Evolutionary conservation across 768 basidiomycete genomes (phyloP).

Genomic region (Paxillus ammoniavirescens): DNA sequence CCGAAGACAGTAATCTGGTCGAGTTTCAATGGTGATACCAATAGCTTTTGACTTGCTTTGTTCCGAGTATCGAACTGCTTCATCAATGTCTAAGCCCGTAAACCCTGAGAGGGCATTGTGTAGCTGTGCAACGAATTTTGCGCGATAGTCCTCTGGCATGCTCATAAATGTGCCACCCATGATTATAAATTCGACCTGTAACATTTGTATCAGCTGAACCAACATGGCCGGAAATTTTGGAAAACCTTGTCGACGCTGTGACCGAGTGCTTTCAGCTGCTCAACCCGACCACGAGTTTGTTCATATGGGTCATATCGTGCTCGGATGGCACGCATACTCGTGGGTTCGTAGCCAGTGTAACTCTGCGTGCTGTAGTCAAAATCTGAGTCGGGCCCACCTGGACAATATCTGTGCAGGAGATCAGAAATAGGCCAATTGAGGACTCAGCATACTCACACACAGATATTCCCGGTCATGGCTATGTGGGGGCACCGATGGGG

Average conservation of each 20-base stretch:
- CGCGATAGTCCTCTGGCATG: slow-evolving; percentile 95
- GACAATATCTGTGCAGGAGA: slow-evolving; percentile 71
- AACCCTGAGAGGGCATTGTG: slow-evolving; percentile 97
- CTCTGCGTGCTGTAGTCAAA: slow-evolving; percentile 99
- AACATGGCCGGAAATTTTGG: background rate
- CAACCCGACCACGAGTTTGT: slow-evolving; percentile 91
- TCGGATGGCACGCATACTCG: slow-evolving; percentile 98
- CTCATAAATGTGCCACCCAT: slow-evolving; percentile 99
- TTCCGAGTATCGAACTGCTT: slow-evolving; percentile 96
- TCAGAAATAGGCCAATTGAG: background rate
- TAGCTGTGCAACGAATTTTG: slow-evolving; percentile 90
- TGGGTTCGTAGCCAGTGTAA: slow-evolving; percentile 94
- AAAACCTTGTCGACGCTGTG: slow-evolving; percentile 95
- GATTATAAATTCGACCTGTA: slow-evolving; percentile 83
- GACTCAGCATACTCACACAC: slow-evolving; percentile 63
- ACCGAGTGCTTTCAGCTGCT: slow-evolving; percentile 93
- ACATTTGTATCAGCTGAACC: background rate
- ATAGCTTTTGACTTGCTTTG: slow-evolving; percentile 98
- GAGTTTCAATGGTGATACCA: slow-evolving; percentile 97
- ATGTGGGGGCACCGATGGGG: slow-evolving; percentile 99
- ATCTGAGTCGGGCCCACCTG: slow-evolving; percentile 98
- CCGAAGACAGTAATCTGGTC: slow-evolving; percentile 96
- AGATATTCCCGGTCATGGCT: slow-evolving; percentile 99
- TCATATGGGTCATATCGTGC: slow-evolving; percentile 97
- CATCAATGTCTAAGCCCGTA: slow-evolving; percentile 90